Conservation (phyloP, 2,329 filamentous ascomycete species). For the Diplodia corticola region DNA sequence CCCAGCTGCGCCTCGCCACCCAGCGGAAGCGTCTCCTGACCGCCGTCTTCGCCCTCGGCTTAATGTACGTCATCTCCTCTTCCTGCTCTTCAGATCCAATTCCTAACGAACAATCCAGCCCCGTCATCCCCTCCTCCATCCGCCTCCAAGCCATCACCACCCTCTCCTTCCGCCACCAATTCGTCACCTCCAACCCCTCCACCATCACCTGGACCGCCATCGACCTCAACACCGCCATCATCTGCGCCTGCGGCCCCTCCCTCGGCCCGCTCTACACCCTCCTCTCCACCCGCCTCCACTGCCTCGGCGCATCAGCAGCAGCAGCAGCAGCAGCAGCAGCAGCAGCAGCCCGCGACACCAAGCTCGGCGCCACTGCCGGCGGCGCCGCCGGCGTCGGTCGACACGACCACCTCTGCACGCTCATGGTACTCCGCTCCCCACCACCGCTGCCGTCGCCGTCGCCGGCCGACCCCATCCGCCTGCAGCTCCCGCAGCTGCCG, state of each 20-base stretch:
- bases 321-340: too few relatives aligned
- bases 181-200: not conserved
- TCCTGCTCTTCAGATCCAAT: not conserved
- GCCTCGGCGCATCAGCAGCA: too few relatives aligned
- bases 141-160: conserved; percentile 7
- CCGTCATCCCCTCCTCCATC: conserved; percentile 12
- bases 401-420: not conserved
- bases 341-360: too few relatives aligned
- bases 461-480: not conserved
- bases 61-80: conserved; percentile 5
- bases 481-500: too few relatives aligned
- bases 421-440: not conserved
- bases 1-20: not conserved
- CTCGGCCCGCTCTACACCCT: conserved; percentile 3
- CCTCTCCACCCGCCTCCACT: not conserved
- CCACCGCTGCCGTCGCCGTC: not conserved
- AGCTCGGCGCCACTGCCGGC: not conserved
- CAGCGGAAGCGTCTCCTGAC: conserved; percentile 3
- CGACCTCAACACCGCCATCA: conserved; percentile 20
- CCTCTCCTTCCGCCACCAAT: not conserved
- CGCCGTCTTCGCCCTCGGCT: conserved; percentile 17
- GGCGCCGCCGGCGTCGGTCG: not conserved
- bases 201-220: not conserved
- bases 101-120: not conserved
- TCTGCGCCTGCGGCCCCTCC: conserved; percentile 15